Evolutionary conservation across 192 early-diverging fungal species (phyloP), one percentile per base, ranked within the genome.

Genomic region (Dissophora globulifera): DNA sequence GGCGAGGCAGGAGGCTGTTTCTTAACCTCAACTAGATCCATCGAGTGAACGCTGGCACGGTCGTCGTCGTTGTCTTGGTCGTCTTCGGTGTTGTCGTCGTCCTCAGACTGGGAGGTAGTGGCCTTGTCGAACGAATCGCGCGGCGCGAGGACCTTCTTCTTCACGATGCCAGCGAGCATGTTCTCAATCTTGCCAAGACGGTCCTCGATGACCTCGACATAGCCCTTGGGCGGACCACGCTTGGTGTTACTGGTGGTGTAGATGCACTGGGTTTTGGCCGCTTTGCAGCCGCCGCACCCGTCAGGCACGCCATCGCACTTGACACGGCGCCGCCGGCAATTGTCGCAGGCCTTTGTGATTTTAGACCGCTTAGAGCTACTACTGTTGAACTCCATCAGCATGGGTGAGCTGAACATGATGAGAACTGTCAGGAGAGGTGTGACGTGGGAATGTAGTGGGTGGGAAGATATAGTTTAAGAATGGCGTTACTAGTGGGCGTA

Each of bases 171-270:
- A 17, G 64, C 74, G 23, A 92, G 67, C 49, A 91, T 82, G 47
- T 66, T 79, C 63, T 91, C 88, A 25, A 86, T 79, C 59, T 84
- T 84, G 65, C 80, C 82, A 27, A 92, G 75, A 30, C 88, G 78
- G 59, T 79, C 82, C 51, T 92, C 91, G 22, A 92, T 90, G 16
- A 81, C 85, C 29, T 90, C 91, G 20, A 91, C 89, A 74, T 92
- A 92, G 29, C 91, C 91, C 59, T 88, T 89, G 41, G 88, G 87
- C 15, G 89, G 89, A 0, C 89, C 89, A 23, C 91, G 89, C 69
- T 92, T 92, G 49, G 89, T 91, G 35, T 86, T 82, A 9, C 81
- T 78, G 57, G 87, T 84, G 25, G 86, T 85, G 67, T 88, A 92
- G 13, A 85, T 83, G 60, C 91, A 92, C n/a, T 79, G 67, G 13